Evolutionary conservation across 108 stramenopile genomes (phyloP).

Genomic region (Nitzschia sp.): DNA sequence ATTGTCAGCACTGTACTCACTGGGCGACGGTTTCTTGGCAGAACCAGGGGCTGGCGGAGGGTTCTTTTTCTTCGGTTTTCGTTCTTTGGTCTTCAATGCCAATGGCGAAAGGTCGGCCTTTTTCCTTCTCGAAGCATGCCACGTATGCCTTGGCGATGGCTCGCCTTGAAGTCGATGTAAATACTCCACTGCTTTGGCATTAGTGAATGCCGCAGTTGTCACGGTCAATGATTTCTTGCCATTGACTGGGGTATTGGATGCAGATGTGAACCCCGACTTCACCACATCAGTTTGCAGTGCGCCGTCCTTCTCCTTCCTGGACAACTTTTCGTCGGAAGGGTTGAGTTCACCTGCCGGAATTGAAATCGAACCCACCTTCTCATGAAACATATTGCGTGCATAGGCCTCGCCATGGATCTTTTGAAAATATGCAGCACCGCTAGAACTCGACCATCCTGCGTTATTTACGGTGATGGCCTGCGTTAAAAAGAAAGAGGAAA

Average conservation of each 20-base stretch:
- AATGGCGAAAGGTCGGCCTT: constrained; percentile 6
- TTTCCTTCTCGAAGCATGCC: constrained; percentile 27
- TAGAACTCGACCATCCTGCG: too few relatives aligned
- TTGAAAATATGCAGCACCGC: too few relatives aligned
- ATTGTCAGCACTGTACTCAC: constrained; percentile 32
- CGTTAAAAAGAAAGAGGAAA: too few relatives aligned
- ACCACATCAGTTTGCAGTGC: constrained; percentile 16
- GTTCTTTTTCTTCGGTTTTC: constrained; percentile 12
- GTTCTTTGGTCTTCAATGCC: background rate
- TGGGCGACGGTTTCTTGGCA: constrained; percentile 28
- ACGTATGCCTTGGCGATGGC: constrained; percentile 41
- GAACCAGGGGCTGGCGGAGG: background rate
- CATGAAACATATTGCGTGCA: too few relatives aligned
- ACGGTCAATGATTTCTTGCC: constrained; percentile 30
- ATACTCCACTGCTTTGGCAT: constrained; percentile 49
- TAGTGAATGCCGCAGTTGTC: constrained; percentile 43
- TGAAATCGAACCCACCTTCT: background rate
- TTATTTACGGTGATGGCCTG: too few relatives aligned
- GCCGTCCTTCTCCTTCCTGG: background rate
- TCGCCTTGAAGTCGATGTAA: constrained; percentile 43
- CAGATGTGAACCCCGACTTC: constrained; percentile 30
- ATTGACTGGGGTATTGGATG: constrained; percentile 20
- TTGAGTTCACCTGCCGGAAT: background rate
- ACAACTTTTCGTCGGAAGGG: too few relatives aligned
- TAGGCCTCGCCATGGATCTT: too few relatives aligned